phyloP scores from a whole-genome alignment of 2,329 filamentous ascomycete genomes.

The Paracorniculantispora psalliotae region DNA sequence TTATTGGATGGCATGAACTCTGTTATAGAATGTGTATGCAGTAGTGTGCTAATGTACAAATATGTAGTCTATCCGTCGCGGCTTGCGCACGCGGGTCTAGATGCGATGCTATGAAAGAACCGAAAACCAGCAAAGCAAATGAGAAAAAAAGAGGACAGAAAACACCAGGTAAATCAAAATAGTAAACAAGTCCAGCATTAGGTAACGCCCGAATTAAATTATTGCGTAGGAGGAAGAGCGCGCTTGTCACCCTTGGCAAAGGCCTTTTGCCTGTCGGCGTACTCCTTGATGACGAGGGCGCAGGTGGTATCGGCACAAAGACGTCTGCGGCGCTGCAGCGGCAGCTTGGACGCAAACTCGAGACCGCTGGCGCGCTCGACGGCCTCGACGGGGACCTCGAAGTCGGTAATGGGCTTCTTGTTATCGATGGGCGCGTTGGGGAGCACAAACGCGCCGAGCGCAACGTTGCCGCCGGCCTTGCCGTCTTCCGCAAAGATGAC shows the following conservation, averaged over 20 bases:
- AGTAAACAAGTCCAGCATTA: not conserved
- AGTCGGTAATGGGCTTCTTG: constrained; percentile 79
- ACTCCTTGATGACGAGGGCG: constrained; percentile 79
- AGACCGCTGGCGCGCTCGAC: constrained; percentile 89
- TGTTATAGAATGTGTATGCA: too few relatives aligned
- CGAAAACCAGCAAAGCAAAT: not conserved
- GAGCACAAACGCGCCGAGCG: constrained; percentile 88
- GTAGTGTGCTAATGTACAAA: constrained; percentile 2
- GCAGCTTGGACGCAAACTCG: constrained; percentile 81
- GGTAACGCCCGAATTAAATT: not conserved
- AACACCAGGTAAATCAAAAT: not conserved
- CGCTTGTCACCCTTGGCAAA: constrained; percentile 39
- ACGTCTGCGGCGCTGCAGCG: constrained; percentile 65
- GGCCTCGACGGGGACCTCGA: constrained; percentile 90
- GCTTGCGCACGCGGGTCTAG: not conserved
- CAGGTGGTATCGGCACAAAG: constrained; percentile 86
- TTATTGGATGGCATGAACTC: too few relatives aligned
- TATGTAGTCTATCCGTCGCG: not conserved
- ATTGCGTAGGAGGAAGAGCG: constrained; percentile 17
- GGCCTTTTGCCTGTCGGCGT: constrained; percentile 55
- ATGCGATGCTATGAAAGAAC: not conserved
- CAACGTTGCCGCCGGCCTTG: constrained; percentile 64
- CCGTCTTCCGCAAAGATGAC: constrained; percentile 95
- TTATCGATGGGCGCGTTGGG: constrained; percentile 89
- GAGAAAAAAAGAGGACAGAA: not conserved